A percentile compares a stretch with the other conserved stretches of the same genome.
phyloP scores from a whole-genome alignment of 495 filamentous ascomycete genomes.

The Aspergillus diversus region DNA sequence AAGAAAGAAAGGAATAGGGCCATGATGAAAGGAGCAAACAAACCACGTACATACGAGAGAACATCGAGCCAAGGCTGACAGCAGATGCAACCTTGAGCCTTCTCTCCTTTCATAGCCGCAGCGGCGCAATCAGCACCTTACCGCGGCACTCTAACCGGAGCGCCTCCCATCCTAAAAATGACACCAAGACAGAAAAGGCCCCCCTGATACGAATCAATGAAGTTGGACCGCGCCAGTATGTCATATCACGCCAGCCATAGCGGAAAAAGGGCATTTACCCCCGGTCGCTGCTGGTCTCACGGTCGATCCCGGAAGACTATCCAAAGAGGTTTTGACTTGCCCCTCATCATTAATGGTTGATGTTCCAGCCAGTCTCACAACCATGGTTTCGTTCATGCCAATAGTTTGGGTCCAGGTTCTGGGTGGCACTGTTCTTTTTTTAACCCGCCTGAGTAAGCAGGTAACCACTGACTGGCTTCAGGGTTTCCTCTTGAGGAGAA shows the following conservation, averaged over 20 bases:
- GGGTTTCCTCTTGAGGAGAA: background rate
- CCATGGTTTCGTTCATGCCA: conserved; percentile 21
- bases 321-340: background rate
- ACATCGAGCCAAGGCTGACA: conserved; percentile 7
- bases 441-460: conserved; percentile 21
- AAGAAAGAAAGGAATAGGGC: background rate
- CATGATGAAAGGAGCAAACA: background rate
- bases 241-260: conserved; percentile 4
- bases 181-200: background rate
- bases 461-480: background rate
- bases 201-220: background rate
- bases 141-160: conserved; percentile 21
- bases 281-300: conserved; percentile 1
- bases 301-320: conserved; percentile 10
- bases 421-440: conserved; percentile 25
- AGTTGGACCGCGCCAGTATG: background rate
- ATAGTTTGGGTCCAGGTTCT: conserved; percentile 16
- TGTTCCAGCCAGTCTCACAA: conserved; percentile 13
- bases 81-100: conserved; percentile 22
- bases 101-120: background rate
- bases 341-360: background rate
- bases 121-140: conserved; percentile 20
- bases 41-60: background rate
- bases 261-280: background rate
- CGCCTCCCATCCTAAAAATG: conserved; percentile 15